Evolutionary conservation across 352 stramenopile species (phyloP), one percentile per base, ranked within the genome.

Genomic region (Phytophthora aleatoria): DNA sequence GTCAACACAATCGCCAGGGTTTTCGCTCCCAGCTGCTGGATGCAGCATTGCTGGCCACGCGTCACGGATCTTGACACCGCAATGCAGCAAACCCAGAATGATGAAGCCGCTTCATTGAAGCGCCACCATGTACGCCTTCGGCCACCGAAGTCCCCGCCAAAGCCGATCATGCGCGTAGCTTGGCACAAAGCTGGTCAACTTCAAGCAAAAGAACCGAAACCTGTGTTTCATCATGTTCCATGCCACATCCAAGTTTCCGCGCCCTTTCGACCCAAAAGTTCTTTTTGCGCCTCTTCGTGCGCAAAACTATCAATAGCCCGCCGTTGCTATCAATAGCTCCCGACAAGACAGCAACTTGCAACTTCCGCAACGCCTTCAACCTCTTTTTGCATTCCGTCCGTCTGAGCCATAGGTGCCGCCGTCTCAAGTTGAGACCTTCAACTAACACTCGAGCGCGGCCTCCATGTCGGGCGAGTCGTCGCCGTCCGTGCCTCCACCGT

Each of bases 401-500:
- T 4, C 50, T 11, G 24, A 27, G 43, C 30, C 45, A n/a, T 5
- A 41, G 45, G n/a, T 24, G 16, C 20, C 42, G 33, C 26, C 50
- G 59, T 67, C 59, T 67, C 59, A 61, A 33, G 61, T 47, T 56
- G 51, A 55, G 43, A 67, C 45, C 15, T 54, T 52, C 48, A 52
- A 38, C 36, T 56, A 68, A 52, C 52, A 47, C 43, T 41, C 47
- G 47, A 41, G 27, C 11, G 16, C 42, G 53, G 52, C 41, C 57
- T 61, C 31, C 59, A 74, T 74, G 66, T 70, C 66, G 54, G 39
- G 38, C 30, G 56, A 70, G 43, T 67, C 54, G 64, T 73, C 62
- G 57, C 59, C 58, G 64, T 64, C 50, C 35, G 67, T 49, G 58
- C 63, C 43, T 47, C 60, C 50, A 38, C 55, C 57, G 24, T 64